Percentiles rank a stretch among this genome's conserved stretches.
Evolutionary conservation across 148 eudicot genomes (phyloP).

Genomic region (Rhododendron simsii): DNA sequence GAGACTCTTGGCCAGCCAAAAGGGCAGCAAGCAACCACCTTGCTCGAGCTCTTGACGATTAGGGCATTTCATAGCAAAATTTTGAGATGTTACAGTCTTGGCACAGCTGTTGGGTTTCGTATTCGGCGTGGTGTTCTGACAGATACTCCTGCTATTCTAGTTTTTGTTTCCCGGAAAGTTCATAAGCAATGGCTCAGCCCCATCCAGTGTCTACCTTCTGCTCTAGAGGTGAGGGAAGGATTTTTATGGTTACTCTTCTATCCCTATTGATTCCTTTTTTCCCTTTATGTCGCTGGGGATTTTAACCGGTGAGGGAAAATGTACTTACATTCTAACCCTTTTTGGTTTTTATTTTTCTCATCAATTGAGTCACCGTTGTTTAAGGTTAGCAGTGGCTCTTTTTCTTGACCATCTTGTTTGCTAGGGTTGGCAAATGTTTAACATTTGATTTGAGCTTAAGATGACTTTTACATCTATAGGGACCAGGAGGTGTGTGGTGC

Average conservation of each 20-base stretch:
- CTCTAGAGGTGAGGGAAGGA: slow-evolving; percentile 60
- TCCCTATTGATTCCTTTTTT: background rate
- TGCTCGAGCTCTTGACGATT: slow-evolving; percentile 95
- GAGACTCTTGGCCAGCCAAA: slow-evolving; percentile 75
- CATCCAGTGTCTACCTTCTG: slow-evolving; percentile 86
- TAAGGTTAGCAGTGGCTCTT: background rate
- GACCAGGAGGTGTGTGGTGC: slow-evolving; percentile 99
- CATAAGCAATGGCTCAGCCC: slow-evolving; percentile 96
- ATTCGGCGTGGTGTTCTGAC: slow-evolving; percentile 84
- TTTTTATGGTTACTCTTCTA: background rate
- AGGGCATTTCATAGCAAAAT: slow-evolving; percentile 97
- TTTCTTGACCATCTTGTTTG: background rate
- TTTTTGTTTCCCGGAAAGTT: slow-evolving; percentile 92
- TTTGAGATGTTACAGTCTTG: slow-evolving; percentile 93
- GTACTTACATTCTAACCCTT: background rate
- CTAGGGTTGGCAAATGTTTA: background rate
- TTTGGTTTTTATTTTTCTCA: background rate
- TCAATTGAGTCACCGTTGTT: background rate
- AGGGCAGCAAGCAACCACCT: slow-evolving; percentile 84
- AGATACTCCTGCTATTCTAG: slow-evolving; percentile 88
- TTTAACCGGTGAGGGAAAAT: background rate
- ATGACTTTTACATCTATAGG: slow-evolving; percentile 40
- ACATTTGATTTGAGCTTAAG: slow-evolving; percentile 13
- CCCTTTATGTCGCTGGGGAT: background rate
- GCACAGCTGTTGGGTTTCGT: slow-evolving; percentile 95